phyloP scores from a whole-genome alignment of 2,329 filamentous ascomycete genomes.

The Pseudogymnoascus sp. region DNA sequence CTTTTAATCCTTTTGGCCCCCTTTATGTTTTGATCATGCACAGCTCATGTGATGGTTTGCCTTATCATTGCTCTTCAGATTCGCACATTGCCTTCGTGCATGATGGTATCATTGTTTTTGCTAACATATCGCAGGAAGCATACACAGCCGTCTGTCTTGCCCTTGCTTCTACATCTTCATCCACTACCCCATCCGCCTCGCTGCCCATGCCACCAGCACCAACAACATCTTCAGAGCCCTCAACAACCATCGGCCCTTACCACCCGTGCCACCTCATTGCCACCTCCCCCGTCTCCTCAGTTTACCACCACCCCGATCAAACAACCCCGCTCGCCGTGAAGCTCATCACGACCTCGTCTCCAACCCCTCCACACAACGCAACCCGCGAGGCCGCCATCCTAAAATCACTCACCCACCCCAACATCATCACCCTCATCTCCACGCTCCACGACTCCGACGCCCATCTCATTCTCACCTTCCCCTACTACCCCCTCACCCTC shows the following conservation, averaged over 20 bases:
- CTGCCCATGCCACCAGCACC: constrained; percentile 17
- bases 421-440: constrained; percentile 61
- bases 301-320: constrained; percentile 59
- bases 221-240: constrained; percentile 21
- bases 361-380: constrained; percentile 73
- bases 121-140: constrained; percentile 41
- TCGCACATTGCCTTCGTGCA: neutral
- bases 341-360: constrained; percentile 62
- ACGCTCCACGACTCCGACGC: constrained; percentile 65
- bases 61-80: neutral
- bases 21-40: neutral
- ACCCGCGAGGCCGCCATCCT: constrained; percentile 72
- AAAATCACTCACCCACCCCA: constrained; percentile 44
- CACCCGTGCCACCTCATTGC: constrained; percentile 46
- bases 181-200: constrained; percentile 18
- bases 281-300: constrained; percentile 69
- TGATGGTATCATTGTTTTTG: neutral
- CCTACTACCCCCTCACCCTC: constrained; percentile 70
- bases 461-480: constrained; percentile 72
- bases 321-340: constrained; percentile 61
- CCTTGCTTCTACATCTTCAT: constrained; percentile 31
- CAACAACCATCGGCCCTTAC: constrained; percentile 46
- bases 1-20: neutral
- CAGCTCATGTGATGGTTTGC: neutral
- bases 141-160: constrained; percentile 41